phyloP scores from a whole-genome alignment of 78 protist genomes.

The Dictyostelium firmibasis region DNA sequence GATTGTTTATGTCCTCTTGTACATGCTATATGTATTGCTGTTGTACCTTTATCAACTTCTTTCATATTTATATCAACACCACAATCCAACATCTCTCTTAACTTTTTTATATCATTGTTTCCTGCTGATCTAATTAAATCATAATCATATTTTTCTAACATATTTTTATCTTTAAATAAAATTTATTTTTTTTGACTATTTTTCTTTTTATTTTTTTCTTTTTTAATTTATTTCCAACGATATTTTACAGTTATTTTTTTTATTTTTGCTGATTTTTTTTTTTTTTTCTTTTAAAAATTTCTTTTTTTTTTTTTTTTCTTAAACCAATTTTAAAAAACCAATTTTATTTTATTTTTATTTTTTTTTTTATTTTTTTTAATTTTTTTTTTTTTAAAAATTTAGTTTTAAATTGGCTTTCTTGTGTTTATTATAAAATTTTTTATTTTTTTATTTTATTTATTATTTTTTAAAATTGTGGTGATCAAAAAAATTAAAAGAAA shows the following conservation, averaged over 20 bases:
- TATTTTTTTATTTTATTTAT: too few species aligned
- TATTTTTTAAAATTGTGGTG: too few species aligned
- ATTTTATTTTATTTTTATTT: background rate
- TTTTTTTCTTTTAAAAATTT: background rate
- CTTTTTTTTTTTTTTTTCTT: background rate
- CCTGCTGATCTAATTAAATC: slow-evolving; percentile 53
- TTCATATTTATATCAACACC: slow-evolving; percentile 77
- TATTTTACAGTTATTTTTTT: background rate
- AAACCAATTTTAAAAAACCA: background rate
- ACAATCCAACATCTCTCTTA: slow-evolving; percentile 62
- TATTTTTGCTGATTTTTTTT: too few species aligned
- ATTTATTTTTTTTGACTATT: background rate
- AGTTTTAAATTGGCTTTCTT: too few species aligned
- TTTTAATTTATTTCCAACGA: background rate
- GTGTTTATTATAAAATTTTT: too few species aligned
- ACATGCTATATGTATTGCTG: slow-evolving; percentile 69
- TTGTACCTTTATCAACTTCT: slow-evolving; percentile 56
- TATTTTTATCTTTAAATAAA: background rate
- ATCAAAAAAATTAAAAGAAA: too few species aligned
- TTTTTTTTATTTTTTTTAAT: background rate
- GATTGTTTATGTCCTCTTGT: slow-evolving; percentile 67
- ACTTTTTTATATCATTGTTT: slow-evolving; percentile 50
- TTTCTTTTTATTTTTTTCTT: background rate
- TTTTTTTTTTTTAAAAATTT: background rate
- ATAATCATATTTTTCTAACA: slow-evolving; percentile 66